Evolutionary conservation across 2,329 filamentous ascomycete genomes (phyloP), one percentile per base, ranked within the genome.

Genomic region (Neofusicoccum umdonicola): DNA sequence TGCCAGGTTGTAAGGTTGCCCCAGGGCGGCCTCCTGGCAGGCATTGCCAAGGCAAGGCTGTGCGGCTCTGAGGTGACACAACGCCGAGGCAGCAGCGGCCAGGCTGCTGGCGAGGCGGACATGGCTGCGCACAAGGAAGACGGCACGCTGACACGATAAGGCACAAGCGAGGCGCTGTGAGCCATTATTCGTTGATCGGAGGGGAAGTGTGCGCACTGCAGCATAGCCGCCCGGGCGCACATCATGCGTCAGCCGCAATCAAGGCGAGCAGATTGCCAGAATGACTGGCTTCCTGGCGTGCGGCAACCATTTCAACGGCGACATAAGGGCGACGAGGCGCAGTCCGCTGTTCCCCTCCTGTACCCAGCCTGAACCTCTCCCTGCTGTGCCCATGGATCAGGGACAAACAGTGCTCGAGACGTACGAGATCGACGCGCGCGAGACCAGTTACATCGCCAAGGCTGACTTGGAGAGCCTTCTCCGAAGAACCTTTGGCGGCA

Each of bases 361-460:
- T 44, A 27, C 9, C 15, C 39, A n/a, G n/a, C 13, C 42, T 45
- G 15, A n/a, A 45, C 15, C 11, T 17, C 54, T 3, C 42, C 3
- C 19, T 45, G 54, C 22, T 3, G 27, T 58, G 17, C 34, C 54
- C 31, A 58, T 42, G 37, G 39, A 35, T 8, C 48, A 51, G 27
- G 31, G 27, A 35, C 48, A 35, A 8, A 17, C 34, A 35, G 19
- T 11, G 47, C 19, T 34, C 9, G 12, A 34, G 13, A 51, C 27
- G 11, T 51, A 35, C 27, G 48, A 34, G 27, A 51, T 62, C 8
- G 58, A 62, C 17, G 58, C 41, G 44, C 44, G 48, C 44, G 58
- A 50, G 19, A 47, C 58, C 31, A 50, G 44, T 11, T 62, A 62
- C 39, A 62, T 62, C n/a, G 34, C 11, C 13, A 35, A 62, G 58